phyloP scores from a whole-genome alignment of 2,329 filamentous ascomycete genomes.

The Claviceps purpurea region DNA sequence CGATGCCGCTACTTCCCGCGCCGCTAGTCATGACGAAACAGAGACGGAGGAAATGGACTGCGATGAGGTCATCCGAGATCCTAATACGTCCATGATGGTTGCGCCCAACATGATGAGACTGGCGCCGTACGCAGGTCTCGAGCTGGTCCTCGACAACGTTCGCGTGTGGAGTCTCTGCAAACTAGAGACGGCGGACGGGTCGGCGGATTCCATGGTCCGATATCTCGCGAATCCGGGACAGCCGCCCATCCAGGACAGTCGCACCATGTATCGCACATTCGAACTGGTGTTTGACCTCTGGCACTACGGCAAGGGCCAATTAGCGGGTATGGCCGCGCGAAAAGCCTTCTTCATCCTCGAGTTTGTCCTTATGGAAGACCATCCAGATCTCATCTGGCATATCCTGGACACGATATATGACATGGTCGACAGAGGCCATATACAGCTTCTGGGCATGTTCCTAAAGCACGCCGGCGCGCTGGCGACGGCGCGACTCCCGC shows the following conservation, averaged over 20 bases:
- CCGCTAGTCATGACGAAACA: background rate
- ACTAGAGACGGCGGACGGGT: slow-evolving; percentile 15
- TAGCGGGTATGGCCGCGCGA: slow-evolving; percentile 23
- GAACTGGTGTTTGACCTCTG: slow-evolving; percentile 25
- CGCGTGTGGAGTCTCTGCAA: slow-evolving; percentile 22
- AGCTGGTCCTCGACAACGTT: slow-evolving; percentile 20
- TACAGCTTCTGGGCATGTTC: slow-evolving; percentile 21
- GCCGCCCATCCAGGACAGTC: slow-evolving; percentile 24
- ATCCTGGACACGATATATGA: slow-evolving; percentile 25
- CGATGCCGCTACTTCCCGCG: background rate
- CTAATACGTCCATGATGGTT: slow-evolving; percentile 9
- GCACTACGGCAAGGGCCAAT: slow-evolving; percentile 20
- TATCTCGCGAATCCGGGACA: slow-evolving; percentile 22
- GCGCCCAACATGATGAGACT: slow-evolving; percentile 11
- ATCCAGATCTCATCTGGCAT: slow-evolving; percentile 25
- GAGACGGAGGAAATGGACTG: slow-evolving; percentile 1
- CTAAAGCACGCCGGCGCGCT: slow-evolving; percentile 19
- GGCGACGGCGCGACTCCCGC: slow-evolving; percentile 15
- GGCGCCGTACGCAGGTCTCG: slow-evolving; percentile 16
- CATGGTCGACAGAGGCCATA: slow-evolving; percentile 22
- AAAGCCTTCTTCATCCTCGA: slow-evolving; percentile 23
- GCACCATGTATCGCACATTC: slow-evolving; percentile 26
- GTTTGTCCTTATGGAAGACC: slow-evolving; percentile 23
- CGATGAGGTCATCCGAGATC: background rate
- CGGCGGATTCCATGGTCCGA: slow-evolving; percentile 22